A percentile compares a stretch with the other conserved stretches of the same genome.
Evolutionary conservation across 495 filamentous ascomycete species (phyloP).

Genomic region (Penicillium mononematosum): DNA sequence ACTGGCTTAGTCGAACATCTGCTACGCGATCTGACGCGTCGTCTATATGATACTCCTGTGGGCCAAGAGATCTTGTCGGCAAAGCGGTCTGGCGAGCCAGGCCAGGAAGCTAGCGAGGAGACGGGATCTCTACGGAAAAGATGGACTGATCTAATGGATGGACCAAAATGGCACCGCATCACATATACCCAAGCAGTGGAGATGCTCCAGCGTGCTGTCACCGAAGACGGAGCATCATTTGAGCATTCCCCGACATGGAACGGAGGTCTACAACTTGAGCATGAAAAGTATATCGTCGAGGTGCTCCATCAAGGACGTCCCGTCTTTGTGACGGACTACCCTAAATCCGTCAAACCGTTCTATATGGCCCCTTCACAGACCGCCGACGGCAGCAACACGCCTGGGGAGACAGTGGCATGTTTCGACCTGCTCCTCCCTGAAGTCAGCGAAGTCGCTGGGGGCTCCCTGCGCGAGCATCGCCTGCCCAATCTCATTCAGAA

Average conservation of each 20-base stretch:
- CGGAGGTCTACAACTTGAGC: slow-evolving; percentile 81
- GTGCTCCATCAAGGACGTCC: slow-evolving; percentile 66
- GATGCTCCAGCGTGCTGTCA: slow-evolving; percentile 59
- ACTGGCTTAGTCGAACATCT: slow-evolving; percentile 79
- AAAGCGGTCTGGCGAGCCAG: slow-evolving; percentile 39
- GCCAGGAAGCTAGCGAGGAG: slow-evolving; percentile 34
- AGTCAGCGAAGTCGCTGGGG: slow-evolving; percentile 84
- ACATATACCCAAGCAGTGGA: slow-evolving; percentile 80
- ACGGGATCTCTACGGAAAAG: slow-evolving; percentile 54
- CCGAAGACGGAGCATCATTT: slow-evolving; percentile 54
- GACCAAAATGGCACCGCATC: slow-evolving; percentile 71
- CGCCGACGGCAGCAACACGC: slow-evolving; percentile 13
- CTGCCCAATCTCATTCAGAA: slow-evolving; percentile 64
- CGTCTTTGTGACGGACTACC: slow-evolving; percentile 93
- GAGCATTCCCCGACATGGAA: slow-evolving; percentile 65
- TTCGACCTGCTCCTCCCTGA: slow-evolving; percentile 94
- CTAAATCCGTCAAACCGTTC: slow-evolving; percentile 83
- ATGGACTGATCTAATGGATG: slow-evolving; percentile 65
- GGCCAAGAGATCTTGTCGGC: slow-evolving; percentile 61
- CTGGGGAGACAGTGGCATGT: slow-evolving; percentile 72
- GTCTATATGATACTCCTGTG: slow-evolving; percentile 54
- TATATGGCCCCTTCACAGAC: slow-evolving; percentile 74
- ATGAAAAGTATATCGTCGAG: slow-evolving; percentile 84
- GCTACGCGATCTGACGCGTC: slow-evolving; percentile 59
- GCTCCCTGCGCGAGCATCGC: slow-evolving; percentile 90